Conservation (phyloP, 1,284 basidiomycete genomes). For the Vanrija pseudolonga region DNA sequence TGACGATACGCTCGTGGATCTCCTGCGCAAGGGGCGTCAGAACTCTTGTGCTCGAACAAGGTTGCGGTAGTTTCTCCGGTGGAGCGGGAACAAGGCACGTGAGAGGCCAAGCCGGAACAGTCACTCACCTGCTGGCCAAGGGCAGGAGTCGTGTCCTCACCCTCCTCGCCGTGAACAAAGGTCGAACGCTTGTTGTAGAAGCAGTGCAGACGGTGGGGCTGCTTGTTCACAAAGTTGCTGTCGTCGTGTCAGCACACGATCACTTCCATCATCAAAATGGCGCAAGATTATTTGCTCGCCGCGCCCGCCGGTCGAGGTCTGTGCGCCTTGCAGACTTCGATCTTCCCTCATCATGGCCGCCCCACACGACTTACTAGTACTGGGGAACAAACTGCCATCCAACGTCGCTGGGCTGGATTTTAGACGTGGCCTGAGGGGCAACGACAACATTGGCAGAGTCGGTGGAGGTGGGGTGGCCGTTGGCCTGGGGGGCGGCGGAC, state of each 20-base stretch:
- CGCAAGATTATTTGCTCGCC: not conserved
- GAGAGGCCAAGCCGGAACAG: not conserved
- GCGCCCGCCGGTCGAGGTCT: too few relatives aligned
- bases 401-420: constrained; percentile 53
- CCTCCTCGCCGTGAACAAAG: constrained; percentile 92
- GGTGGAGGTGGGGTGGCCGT: constrained; percentile 28
- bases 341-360: not conserved
- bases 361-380: constrained; percentile 62
- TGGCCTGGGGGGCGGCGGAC: constrained; percentile 22
- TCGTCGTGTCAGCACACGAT: not conserved
- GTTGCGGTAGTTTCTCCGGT: not conserved
- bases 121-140: constrained; percentile 75
- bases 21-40: constrained; percentile 59
- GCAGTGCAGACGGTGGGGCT: constrained; percentile 92
- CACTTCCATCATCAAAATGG: not conserved
- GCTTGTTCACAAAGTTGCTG: constrained; percentile 92
- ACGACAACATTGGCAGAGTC: constrained; percentile 5
- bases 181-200: constrained; percentile 99
- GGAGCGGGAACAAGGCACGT: not conserved
- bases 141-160: constrained; percentile 84
- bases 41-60: not conserved
- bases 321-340: not conserved
- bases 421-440: constrained; percentile 5
- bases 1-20: constrained; percentile 93
- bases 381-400: constrained; percentile 97